Conservation (phyloP, 352 stramenopile genomes). For the Globisporangium apiculatum region DNA sequence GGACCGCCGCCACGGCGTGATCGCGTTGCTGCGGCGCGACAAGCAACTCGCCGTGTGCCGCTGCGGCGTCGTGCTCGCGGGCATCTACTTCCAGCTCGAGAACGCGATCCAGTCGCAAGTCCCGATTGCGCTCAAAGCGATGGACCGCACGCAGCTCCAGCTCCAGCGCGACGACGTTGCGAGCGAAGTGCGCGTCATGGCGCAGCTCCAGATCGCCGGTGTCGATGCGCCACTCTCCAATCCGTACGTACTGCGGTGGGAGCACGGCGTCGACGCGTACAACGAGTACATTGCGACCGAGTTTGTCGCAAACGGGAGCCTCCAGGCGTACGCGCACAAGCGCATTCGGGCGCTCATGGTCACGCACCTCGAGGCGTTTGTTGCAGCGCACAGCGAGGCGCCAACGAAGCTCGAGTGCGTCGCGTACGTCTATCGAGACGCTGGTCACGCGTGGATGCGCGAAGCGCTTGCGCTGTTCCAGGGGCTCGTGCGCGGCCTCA, state of each 20-base stretch:
- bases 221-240: constrained; percentile 51
- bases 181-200: constrained; percentile 78
- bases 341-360: constrained; percentile 16
- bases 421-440: constrained; percentile 38
- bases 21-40: constrained; percentile 64
- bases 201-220: constrained; percentile 56
- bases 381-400: constrained; percentile 42
- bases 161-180: constrained; percentile 69
- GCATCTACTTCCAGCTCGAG: constrained; percentile 64
- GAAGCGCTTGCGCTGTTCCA: constrained; percentile 61
- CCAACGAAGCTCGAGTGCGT: constrained; percentile 36
- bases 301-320: constrained; percentile 54
- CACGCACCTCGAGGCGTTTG: constrained; percentile 64
- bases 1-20: constrained; percentile 56
- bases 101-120: constrained; percentile 2
- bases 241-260: constrained; percentile 66
- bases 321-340: constrained; percentile 59
- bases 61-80: constrained; percentile 65
- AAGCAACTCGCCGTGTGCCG: constrained; percentile 59
- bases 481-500: constrained; percentile 55
- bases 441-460: constrained; percentile 46
- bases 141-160: constrained; percentile 60
- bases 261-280: constrained; percentile 46
- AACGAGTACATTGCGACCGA: constrained; percentile 84
- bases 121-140: constrained; percentile 60